Percentiles rank a stretch among this genome's conserved stretches.
These are phyloP conservation scores for Hypocreales sp. DNA, from an alignment of 2,329 filamentous ascomycete genomes.

Conservation along the genomic window DNA sequence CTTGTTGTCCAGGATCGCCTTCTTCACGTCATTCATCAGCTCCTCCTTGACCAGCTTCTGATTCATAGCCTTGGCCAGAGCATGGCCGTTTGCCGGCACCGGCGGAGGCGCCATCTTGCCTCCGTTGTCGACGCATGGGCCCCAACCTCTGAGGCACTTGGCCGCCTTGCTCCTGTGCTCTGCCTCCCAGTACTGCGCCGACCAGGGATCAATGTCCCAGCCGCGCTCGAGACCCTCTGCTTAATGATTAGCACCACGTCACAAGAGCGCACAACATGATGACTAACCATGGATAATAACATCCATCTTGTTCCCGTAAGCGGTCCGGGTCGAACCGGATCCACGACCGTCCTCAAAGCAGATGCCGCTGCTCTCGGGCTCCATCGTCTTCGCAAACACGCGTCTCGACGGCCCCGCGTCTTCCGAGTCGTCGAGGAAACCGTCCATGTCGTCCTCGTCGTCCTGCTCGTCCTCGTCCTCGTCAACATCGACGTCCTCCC, in stretches of 20 bases:
- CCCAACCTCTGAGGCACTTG: too few relatives aligned
- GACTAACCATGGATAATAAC: conserved; percentile 52
- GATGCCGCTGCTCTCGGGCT: conserved; percentile 64
- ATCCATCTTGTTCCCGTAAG: conserved; percentile 56
- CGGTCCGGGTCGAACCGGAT: conserved; percentile 29
- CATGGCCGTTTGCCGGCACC: too few relatives aligned
- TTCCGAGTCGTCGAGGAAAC: conserved; percentile 78
- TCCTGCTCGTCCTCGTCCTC: conserved; percentile 55
- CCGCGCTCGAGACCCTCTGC: conserved; percentile 32
- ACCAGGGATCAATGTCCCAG: conserved; percentile 66
- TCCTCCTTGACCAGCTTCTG: conserved; percentile 22
- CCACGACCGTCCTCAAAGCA: conserved; percentile 58
- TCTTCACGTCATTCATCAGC: conserved; percentile 24
- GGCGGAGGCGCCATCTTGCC: conserved; percentile 18
- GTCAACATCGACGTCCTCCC: conserved; percentile 53
- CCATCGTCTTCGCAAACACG: conserved; percentile 51
- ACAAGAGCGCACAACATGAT: neutral
- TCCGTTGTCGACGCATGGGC: too few relatives aligned
- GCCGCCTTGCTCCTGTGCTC: conserved; percentile 16
- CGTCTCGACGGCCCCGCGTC: conserved; percentile 41
- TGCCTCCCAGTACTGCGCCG: conserved; percentile 59
- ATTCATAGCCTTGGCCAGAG: too few relatives aligned
- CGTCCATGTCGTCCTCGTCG: conserved; percentile 75
- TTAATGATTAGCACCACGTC: neutral
- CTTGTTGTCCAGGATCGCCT: conserved; percentile 23